Evolutionary conservation across 306 rosid genomes (phyloP), one percentile per base, ranked within the genome.

Genomic region (Adenanthera pavonina): DNA sequence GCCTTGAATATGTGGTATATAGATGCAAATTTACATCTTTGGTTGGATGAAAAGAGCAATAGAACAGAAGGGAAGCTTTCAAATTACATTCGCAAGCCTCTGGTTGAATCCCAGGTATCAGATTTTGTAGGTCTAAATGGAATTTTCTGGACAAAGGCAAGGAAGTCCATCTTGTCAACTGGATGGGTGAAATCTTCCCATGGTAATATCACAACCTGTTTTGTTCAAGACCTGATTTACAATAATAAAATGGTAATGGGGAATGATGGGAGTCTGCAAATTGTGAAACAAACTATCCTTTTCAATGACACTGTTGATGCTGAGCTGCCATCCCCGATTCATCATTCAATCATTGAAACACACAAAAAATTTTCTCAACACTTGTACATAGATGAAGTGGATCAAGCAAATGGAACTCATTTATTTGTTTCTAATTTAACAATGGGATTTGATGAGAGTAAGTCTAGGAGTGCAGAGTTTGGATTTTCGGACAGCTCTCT

Each of bases 1-100:
- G 99, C 91, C 46, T 80, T 95, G 77, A 95, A 95, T 88, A 93
- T 91, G 19, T 92, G 99, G 99, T 93, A 40, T 76, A 52, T 95
- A 0, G 93, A 95, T 75, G 99, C 99, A 51, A 92, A 93, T 86
- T 86, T 95, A 60, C 98, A 95, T 84, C 78, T 95, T 78, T 95
- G 98, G 98, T 79, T 95, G 90, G 98, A 95, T 70, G 69, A 54
- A 8, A 78, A 88, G 49, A 81, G 91, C 73, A 41, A n/a, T 14
- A 88, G 71, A 79, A 89, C 90, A 6, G 82, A 89, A 81, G 98
- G 93, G 46, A 14, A 69, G 83, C 87, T 95, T 57, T 41, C 44
- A 10, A 41, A 67, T 46, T 19, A 81, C 69, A 77, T 69, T 62
- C 89, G 80, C 38, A 38, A 67, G 72, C 51, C 72, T 17, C 7